phyloP scores from a whole-genome alignment of 345 rosid species.

The Stellera chamaejasme region DNA sequence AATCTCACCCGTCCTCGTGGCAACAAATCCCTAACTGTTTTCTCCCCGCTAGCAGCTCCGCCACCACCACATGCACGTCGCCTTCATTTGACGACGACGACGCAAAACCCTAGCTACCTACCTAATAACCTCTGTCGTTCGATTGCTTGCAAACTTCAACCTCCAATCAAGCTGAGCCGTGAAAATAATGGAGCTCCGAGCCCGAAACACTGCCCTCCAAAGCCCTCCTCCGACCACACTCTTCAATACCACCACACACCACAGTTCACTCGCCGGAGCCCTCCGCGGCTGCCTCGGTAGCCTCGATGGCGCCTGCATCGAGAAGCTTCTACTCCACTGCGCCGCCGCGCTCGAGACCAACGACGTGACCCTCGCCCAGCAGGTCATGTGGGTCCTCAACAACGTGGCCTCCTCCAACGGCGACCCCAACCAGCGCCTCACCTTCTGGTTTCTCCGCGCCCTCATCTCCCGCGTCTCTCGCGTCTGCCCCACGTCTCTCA shows the following conservation, averaged over 20 bases:
- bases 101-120: constrained; percentile 9
- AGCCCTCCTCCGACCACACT: constrained; percentile 24
- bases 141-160: background rate
- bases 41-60: background rate
- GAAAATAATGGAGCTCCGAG: constrained; percentile 39
- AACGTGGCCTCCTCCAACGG: constrained; percentile 57
- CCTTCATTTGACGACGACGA: background rate
- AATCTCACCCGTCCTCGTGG: constrained; percentile 16
- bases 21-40: constrained; percentile 1
- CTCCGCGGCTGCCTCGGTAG: constrained; percentile 55
- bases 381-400: constrained; percentile 83
- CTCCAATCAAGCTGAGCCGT: constrained; percentile 9
- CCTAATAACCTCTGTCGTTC: background rate
- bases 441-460: constrained; percentile 56
- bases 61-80: constrained; percentile 19
- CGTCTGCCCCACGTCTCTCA: constrained; percentile 42
- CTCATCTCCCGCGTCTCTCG: constrained; percentile 54
- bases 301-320: constrained; percentile 63
- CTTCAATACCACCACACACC: constrained; percentile 20
- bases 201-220: constrained; percentile 26
- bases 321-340: constrained; percentile 66
- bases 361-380: constrained; percentile 66
- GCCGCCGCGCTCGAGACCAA: constrained; percentile 58
- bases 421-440: constrained; percentile 62
- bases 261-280: constrained; percentile 38